These are phyloP conservation scores for Nannochloropsis salina DNA, from an alignment of 108 stramenopile species.

Conservation along the genomic window DNA sequence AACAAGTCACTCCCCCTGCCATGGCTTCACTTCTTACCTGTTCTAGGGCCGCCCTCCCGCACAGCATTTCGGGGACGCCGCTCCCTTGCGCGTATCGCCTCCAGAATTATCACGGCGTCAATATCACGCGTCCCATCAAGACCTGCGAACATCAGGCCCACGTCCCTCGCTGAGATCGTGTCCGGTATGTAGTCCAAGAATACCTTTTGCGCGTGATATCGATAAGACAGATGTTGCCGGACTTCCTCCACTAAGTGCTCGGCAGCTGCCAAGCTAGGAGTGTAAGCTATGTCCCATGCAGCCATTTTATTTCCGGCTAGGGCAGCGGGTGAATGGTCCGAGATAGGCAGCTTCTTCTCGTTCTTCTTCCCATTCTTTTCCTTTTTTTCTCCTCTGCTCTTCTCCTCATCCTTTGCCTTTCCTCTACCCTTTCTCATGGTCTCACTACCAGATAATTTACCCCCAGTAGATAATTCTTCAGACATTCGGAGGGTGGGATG, in stretches of 20 bases:
- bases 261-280: constrained; percentile 14
- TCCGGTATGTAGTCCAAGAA: background rate
- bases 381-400: background rate
- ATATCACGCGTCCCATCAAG: background rate
- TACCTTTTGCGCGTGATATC: background rate
- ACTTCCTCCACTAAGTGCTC: background rate
- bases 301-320: background rate
- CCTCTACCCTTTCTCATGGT: too few species aligned
- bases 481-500: too few species aligned
- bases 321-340: background rate
- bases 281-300: background rate
- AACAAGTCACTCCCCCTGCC: too few species aligned
- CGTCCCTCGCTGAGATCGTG: background rate
- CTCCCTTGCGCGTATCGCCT: background rate
- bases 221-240: constrained; percentile 6
- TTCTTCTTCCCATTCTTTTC: background rate
- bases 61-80: background rate
- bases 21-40: background rate
- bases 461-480: too few species aligned
- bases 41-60: background rate
- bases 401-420: background rate
- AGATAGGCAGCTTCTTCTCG: background rate
- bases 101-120: background rate
- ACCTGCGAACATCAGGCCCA: background rate
- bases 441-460: too few species aligned